These are phyloP conservation scores for Monilinia fructigena DNA, from an alignment of 2,329 filamentous ascomycete genomes.

Conservation along the genomic window DNA sequence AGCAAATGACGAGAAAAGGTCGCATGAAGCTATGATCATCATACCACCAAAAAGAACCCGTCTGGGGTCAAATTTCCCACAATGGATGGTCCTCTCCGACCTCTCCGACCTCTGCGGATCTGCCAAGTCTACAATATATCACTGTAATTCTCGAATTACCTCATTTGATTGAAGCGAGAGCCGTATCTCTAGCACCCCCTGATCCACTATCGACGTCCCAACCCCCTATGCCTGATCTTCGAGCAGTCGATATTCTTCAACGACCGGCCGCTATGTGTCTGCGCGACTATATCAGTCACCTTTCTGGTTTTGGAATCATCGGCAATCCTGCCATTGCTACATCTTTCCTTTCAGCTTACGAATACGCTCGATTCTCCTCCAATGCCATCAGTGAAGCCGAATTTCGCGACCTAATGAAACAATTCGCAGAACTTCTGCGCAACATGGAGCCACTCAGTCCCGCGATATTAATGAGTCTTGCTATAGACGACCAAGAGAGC, in stretches of 20 bases:
- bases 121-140: slow-evolving; percentile 79
- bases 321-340: slow-evolving; percentile 50
- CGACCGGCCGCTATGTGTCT: slow-evolving; percentile 70
- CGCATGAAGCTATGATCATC: slow-evolving; percentile 29
- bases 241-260: slow-evolving; percentile 69
- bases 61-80: slow-evolving; percentile 85
- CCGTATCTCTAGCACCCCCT: slow-evolving; percentile 75
- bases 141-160: slow-evolving; percentile 81
- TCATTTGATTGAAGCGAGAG: slow-evolving; percentile 87
- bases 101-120: slow-evolving; percentile 70
- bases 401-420: slow-evolving; percentile 77
- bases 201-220: slow-evolving; percentile 44
- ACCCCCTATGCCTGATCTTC: slow-evolving; percentile 57
- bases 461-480: slow-evolving; percentile 31
- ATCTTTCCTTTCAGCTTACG: slow-evolving; percentile 74
- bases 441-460: slow-evolving; percentile 59
- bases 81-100: slow-evolving; percentile 85
- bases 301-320: slow-evolving; percentile 66
- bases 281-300: slow-evolving; percentile 73
- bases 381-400: slow-evolving; percentile 64
- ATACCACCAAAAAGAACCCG: slow-evolving; percentile 36
- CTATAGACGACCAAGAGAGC: slow-evolving; percentile 31
- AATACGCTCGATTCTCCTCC: slow-evolving; percentile 79
- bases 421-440: slow-evolving; percentile 78
- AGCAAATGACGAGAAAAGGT: slow-evolving; percentile 19